phyloP scores from a whole-genome alignment of 768 basidiomycete species.

The Coprinopsis sp. region DNA sequence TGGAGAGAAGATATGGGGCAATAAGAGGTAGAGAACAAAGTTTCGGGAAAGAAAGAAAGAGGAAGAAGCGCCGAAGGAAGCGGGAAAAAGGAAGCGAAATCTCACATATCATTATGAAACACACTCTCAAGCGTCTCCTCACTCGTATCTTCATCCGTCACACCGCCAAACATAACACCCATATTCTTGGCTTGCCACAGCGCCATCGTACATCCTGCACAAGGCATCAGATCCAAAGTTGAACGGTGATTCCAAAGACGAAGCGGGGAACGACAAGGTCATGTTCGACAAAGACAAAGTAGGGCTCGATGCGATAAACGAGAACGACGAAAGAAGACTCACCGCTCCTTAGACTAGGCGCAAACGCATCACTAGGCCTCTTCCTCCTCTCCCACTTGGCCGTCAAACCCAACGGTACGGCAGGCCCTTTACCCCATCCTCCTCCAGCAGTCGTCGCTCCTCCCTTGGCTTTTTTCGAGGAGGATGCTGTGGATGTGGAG shows the following conservation, averaged over 20 bases:
- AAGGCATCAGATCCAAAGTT: too few species aligned
- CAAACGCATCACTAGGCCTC: conserved; percentile 61
- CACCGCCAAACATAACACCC: conserved; percentile 82
- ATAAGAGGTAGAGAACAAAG: too few species aligned
- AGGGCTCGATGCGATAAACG: too few species aligned
- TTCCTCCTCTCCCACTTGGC: conserved; percentile 88
- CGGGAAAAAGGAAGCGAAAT: conserved; percentile 3
- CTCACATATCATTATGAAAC: conserved; percentile 85
- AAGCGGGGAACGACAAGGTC: too few species aligned
- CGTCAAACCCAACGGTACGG: conserved; percentile 25
- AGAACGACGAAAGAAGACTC: too few species aligned
- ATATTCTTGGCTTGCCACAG: conserved; percentile 64
- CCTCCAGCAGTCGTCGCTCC: neutral
- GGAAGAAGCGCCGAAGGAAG: neutral
- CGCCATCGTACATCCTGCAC: conserved; percentile 88
- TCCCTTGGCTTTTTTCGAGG: neutral
- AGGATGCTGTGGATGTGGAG: conserved; percentile 30
- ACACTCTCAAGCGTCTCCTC: conserved; percentile 83
- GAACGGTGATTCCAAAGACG: too few species aligned
- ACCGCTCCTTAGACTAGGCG: conserved; percentile 68
- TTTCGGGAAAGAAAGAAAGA: neutral
- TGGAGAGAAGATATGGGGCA: too few species aligned
- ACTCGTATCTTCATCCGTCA: conserved; percentile 78
- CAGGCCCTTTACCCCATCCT: conserved; percentile 26
- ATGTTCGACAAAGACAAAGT: too few species aligned